Evolutionary conservation across 1,284 basidiomycete genomes (phyloP).

Genomic region (Schizopora paradoxa): DNA sequence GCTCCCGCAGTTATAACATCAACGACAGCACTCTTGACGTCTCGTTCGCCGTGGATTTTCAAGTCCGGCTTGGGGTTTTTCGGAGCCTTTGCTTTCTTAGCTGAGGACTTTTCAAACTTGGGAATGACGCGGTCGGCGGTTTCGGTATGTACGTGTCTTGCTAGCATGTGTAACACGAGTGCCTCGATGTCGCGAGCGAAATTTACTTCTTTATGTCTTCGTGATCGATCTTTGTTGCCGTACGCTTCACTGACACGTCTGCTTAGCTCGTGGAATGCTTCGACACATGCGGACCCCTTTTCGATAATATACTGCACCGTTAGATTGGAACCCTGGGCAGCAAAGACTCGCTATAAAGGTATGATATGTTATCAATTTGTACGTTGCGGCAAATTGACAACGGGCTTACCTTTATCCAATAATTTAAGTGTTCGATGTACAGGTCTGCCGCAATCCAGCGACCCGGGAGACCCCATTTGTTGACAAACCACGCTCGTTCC

Average conservation of each 20-base stretch:
- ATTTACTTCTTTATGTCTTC: conserved; percentile 21
- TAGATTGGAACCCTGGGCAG: conserved; percentile 23
- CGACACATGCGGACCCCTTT: conserved; percentile 28
- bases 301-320: conserved; percentile 24
- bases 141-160: conserved; percentile 7
- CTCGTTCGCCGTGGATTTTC: no score
- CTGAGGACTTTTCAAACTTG: conserved; percentile 6
- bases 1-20: conserved; percentile 22
- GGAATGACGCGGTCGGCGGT: neutral
- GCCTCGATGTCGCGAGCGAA: conserved; percentile 21
- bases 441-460: conserved; percentile 22
- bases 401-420: conserved; percentile 23
- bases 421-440: conserved; percentile 25
- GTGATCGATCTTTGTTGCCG: conserved; percentile 21
- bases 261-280: conserved; percentile 24
- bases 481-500: conserved; percentile 26
- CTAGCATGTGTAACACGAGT: conserved; percentile 21
- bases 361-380: neutral
- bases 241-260: conserved; percentile 21
- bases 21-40: conserved; percentile 16
- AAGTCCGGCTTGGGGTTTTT: conserved; percentile 1
- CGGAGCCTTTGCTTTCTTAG: conserved; percentile 13
- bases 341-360: conserved; percentile 23
- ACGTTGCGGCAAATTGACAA: neutral
- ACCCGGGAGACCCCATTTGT: conserved; percentile 20